Evolutionary conservation across 2,329 filamentous ascomycete species (phyloP), one percentile per base, ranked within the genome.

Genomic region (Blumeriella jaapii): DNA sequence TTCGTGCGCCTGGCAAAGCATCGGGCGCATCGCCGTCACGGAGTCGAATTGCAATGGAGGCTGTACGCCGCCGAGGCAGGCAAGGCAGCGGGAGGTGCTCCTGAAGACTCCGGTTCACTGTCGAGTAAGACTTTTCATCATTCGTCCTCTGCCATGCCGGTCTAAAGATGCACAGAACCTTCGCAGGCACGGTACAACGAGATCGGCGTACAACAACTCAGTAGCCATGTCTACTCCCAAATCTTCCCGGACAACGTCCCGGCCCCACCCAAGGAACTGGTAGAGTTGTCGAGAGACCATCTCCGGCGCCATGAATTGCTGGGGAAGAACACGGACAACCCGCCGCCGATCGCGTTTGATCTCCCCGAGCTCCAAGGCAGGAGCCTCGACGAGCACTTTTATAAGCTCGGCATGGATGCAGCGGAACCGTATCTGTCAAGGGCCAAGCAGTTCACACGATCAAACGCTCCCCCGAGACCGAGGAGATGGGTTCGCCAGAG

Each of bases 171-270:
- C 11, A 5, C 31, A 52, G 49, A 39, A 42, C 27, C 45, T 11
- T 69, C 71, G 5, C 61, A 69, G 38, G 67, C 84, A 31, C 77
- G 91, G 47, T 84, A 81, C 64, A 98, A 93, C 61, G 82, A 93
- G 48, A 87, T 98, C 50, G 85, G 84, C 34, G 84, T 98, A 24
- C 91, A 98, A 61, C 89, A 96, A 53, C 65, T 98, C 48, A 95
- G 86, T 65, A 68, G 70, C 40, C 71, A 87, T 63, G 69, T 98
- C 28, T 83, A 89, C 58, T 56, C 71, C 2, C 91, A 96, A 59
- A 63, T 98, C 26, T 98, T 98, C 54, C 74, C 72, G 4, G 61
- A 65, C 24, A 63, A 62, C 30, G 54, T 59, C 41, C 59, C 67
- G 8, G 63, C 72, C 3, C 70, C 81, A 2, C 73, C 82, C 2